phyloP scores from a whole-genome alignment of 495 filamentous ascomycete genomes.

The Xylaria castorea region DNA sequence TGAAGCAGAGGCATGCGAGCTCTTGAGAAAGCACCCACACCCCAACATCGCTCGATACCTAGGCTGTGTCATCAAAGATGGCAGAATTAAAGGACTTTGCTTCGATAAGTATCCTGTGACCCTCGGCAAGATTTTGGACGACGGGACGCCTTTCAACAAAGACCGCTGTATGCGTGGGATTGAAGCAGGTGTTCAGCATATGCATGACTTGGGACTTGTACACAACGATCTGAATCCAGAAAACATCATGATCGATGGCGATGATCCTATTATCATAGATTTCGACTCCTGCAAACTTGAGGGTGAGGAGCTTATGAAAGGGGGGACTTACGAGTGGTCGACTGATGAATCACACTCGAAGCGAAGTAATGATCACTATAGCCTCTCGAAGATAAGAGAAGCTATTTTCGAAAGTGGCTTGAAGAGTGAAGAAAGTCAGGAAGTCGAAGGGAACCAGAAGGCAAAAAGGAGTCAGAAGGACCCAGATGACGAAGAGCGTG shows the following conservation, averaged over 20 bases:
- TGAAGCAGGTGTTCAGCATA: slow-evolving; percentile 37
- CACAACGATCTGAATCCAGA: slow-evolving; percentile 42
- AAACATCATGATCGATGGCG: slow-evolving; percentile 43
- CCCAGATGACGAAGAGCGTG: background rate
- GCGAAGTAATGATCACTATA: background rate
- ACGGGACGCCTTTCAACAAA: slow-evolving; percentile 18
- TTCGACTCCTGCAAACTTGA: slow-evolving; percentile 47
- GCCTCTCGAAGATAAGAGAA: background rate
- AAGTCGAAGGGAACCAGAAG: background rate
- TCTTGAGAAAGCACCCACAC: slow-evolving; percentile 14
- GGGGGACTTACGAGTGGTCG: slow-evolving; percentile 26
- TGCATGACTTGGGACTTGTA: slow-evolving; percentile 38
- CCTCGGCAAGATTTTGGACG: background rate
- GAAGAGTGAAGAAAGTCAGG: background rate
- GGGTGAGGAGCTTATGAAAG: slow-evolving; percentile 36
- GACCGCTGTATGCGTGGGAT: slow-evolving; percentile 33
- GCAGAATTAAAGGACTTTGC: background rate
- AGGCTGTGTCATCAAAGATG: slow-evolving; percentile 7
- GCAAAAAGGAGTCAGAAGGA: background rate
- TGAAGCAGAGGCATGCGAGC: slow-evolving; percentile 14
- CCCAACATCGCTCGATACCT: slow-evolving; percentile 24
- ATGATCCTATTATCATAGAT: slow-evolving; percentile 49
- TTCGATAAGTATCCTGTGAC: slow-evolving; percentile 13
- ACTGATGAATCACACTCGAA: background rate
- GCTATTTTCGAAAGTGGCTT: background rate